Evolutionary conservation across 192 early-diverging fungal species (phyloP), one percentile per base, ranked within the genome.

Genomic region (Backusella australiensis): DNA sequence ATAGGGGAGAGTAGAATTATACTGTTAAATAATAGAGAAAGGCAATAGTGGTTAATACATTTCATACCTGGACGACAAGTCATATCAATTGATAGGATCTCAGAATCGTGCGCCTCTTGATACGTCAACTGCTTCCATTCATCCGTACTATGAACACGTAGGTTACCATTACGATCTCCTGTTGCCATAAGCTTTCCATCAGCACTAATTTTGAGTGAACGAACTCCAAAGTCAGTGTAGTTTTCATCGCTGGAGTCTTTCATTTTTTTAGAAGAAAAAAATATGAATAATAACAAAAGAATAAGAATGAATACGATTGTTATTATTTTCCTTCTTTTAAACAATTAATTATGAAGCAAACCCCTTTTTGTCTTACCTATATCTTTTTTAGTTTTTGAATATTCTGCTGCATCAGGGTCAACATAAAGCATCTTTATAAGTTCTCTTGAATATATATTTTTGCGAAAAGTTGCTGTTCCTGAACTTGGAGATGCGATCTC

Each of bases 41-140:
- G 32, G 3, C 1, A 32, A 32, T 32, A 32, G 12, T 39, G 17
- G 23, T 1, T 17, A 23, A n/a, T 11, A 26, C 9, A 23, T 21
- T 42, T 69, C 9, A 39, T 69, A 69, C 68, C 68, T 39, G 68
- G 34, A 21, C 39, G 29, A 32, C 39, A 86, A 3, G 88, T 84
- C 72, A 95, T 92, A 77, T 95, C 94, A 32, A 96, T 90, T 8
- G 89, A 80, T 39, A 96, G 70, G 34, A 96, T 90, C 77, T 95
- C 94, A 4, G 89, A 90, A 36, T 93, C 91, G 73, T 96, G 94
- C 0, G 92, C 94, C 67, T 94, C 92, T 65, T 93, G 83, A 73
- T 82, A 91, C 1, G 85, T 83, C 2, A 91, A 68, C 73, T 93
- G 81, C 32, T 89, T 75, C 76, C 92, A 90, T 7, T 84, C 84